Evolutionary conservation across 768 basidiomycete species (phyloP), one percentile per base, ranked within the genome.

Genomic region (Trametes elegans): DNA sequence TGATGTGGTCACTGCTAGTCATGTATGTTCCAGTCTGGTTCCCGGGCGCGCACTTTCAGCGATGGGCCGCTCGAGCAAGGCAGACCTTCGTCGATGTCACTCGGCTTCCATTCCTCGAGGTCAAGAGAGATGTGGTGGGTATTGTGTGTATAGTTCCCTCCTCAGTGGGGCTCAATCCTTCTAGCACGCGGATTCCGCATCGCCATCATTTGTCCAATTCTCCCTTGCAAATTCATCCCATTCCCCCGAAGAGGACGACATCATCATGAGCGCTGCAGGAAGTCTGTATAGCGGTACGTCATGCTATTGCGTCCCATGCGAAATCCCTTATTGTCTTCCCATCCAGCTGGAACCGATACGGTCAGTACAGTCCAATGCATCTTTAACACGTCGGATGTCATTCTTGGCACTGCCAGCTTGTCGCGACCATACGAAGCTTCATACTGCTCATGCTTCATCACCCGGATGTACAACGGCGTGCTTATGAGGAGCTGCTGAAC

Each of bases 401-500:
- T 9, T 3, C 8, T 11, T 24, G 5, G 11, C 13, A 11, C 11
- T 24, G 34, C 23, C n/a, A 41, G 40, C 19, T 41, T 11, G 40
- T 24, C 21, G 40, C 23, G 26, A 24, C 11, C 16, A 41, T 41
- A 13, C 27, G 28, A 14, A 42, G 24, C 26, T 28, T 42, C 21
- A 9, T 69, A 21, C 64, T 72, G 1, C 64, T 65, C 16, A 66
- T 73, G 63, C 26, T 65, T 4, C 64, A 65, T 19, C 36, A 71
- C 47, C 73, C 72, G 2, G 64, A 70, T 21, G 60, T 66, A 7
- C 70, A 73, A 44, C 35, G 21, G 2, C 69, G 63, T 28, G 62
- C 43, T 13, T 62, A 64, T 31, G 62, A 63, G 19, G 73, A 73
- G 49, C 59, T 76, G 27, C 62, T 68, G 28, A 57, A 42, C 2